phyloP scores from a whole-genome alignment of 2,329 filamentous ascomycete species.

The Penicillium sp. region DNA sequence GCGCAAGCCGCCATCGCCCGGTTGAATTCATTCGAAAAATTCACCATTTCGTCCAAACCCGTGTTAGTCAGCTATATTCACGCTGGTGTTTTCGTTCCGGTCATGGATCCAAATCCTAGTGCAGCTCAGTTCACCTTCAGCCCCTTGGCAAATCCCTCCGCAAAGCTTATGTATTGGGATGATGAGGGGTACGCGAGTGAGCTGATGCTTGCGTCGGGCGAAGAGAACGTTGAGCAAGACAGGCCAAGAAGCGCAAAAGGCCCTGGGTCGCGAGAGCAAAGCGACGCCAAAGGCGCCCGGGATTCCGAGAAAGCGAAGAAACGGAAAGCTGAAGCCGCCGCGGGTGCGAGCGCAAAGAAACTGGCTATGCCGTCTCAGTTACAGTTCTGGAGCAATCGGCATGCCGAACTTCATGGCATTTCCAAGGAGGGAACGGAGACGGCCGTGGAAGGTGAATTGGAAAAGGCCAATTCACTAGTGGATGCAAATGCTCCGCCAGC shows the following conservation, averaged over 20 bases:
- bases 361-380: slow-evolving; percentile 58
- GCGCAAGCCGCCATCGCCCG: slow-evolving; percentile 68
- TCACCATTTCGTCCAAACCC: slow-evolving; percentile 68
- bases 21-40: slow-evolving; percentile 65
- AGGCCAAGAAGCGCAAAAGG: slow-evolving; percentile 20
- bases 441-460: slow-evolving; percentile 10
- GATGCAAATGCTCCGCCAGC: slow-evolving; percentile 34
- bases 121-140: slow-evolving; percentile 62
- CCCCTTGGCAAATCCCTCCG: slow-evolving; percentile 60
- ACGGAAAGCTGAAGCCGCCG: slow-evolving; percentile 40
- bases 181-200: slow-evolving; percentile 65
- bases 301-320: slow-evolving; percentile 44
- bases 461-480: slow-evolving; percentile 23
- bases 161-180: slow-evolving; percentile 72
- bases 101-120: slow-evolving; percentile 54
- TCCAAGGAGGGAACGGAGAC: slow-evolving; percentile 28
- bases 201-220: slow-evolving; percentile 51
- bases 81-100: slow-evolving; percentile 75
- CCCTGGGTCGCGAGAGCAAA: slow-evolving; percentile 10
- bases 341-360: slow-evolving; percentile 35
- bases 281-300: slow-evolving; percentile 30
- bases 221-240: slow-evolving; percentile 31
- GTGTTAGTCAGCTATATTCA: slow-evolving; percentile 71
- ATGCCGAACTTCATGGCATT: slow-evolving; percentile 59
- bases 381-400: slow-evolving; percentile 65